phyloP scores from a whole-genome alignment of 371 early-diverging fungal species.

The Apophysomyces variabilis region DNA sequence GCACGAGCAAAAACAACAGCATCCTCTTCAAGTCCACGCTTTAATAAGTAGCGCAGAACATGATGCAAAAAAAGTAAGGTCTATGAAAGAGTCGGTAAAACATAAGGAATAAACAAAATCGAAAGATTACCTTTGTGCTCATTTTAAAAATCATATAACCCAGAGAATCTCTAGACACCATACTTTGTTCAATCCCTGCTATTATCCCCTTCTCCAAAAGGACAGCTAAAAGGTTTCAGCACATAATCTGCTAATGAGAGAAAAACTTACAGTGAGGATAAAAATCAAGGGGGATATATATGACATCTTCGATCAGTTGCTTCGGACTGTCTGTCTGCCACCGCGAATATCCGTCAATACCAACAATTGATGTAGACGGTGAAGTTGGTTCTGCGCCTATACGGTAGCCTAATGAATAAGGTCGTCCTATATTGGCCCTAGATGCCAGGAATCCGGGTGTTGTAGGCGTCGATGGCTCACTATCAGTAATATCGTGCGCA shows the following conservation, averaged over 20 bases:
- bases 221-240: conserved; percentile 57
- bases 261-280: conserved; percentile 75
- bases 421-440: conserved; percentile 32
- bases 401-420: conserved; percentile 45
- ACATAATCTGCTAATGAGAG: neutral
- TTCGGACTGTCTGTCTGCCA: conserved; percentile 51
- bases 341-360: conserved; percentile 29
- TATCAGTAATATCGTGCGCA: conserved; percentile 29
- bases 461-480: conserved; percentile 45
- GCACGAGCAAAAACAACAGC: conserved; percentile 69
- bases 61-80: conserved; percentile 80
- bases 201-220: conserved; percentile 76
- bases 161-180: conserved; percentile 58
- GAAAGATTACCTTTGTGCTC: conserved; percentile 65
- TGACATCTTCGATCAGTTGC: conserved; percentile 31
- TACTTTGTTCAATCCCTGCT: conserved; percentile 77
- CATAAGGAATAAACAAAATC: neutral
- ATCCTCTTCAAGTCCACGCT: conserved; percentile 53
- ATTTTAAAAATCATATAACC: conserved; percentile 68
- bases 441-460: conserved; percentile 39
- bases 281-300: conserved; percentile 75
- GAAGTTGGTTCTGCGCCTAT: conserved; percentile 36
- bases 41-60: conserved; percentile 68
- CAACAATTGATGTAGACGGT: conserved; percentile 29
- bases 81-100: conserved; percentile 38